Evolutionary conservation across 179 eudicot genomes (phyloP), one percentile per base, ranked within the genome.

Genomic region (Patellifolia procumbens): DNA sequence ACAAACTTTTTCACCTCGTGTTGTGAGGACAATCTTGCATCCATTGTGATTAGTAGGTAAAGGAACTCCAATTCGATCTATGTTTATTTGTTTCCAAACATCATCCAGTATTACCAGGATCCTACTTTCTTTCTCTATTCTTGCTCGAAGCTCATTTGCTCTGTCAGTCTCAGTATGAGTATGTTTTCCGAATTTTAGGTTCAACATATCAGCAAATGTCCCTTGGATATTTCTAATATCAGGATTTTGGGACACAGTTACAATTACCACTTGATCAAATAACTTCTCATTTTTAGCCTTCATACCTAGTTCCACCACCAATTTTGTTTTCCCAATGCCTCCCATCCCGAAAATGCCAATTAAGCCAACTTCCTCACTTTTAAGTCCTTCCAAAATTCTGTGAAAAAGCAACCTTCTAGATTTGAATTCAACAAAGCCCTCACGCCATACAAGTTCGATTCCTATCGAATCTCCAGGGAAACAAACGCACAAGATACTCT

Each of bases 311-410:
- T 76, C 55, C 7, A 10, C 37, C 31, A 43, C 68, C 68, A 76
- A 45, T 39, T 45, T 68, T 9, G 80, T 76, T 67, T 76, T 76
- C 29, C 77, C 77, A 15, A 74, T 62, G 15, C 77, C 77, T 61
- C 77, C 77, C 69, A 74, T 60, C 26, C 77, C 80, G 12, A 15
- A 7, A 13, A 76, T 22, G 5, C 80, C 80, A 43, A 69, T 76
- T 22, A 28, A 68, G 59, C 42, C 16, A 58, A 4, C 32, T 28
- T 32, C 24, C 15, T 58, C 68, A 56, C 59, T 34, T 11, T 19
- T 67, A 6, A 76, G 7, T 42, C 64, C 55, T 48, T 68, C 58
- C 56, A 58, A 43, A 28, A 76, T 31, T 52, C 19, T n/a, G 2
- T 26, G 17, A 15, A 45, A 37, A 26, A 17, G 31, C 5, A 12